These are phyloP conservation scores for Fomes fomentarius DNA, from an alignment of 1,284 basidiomycete species.

Conservation along the genomic window DNA sequence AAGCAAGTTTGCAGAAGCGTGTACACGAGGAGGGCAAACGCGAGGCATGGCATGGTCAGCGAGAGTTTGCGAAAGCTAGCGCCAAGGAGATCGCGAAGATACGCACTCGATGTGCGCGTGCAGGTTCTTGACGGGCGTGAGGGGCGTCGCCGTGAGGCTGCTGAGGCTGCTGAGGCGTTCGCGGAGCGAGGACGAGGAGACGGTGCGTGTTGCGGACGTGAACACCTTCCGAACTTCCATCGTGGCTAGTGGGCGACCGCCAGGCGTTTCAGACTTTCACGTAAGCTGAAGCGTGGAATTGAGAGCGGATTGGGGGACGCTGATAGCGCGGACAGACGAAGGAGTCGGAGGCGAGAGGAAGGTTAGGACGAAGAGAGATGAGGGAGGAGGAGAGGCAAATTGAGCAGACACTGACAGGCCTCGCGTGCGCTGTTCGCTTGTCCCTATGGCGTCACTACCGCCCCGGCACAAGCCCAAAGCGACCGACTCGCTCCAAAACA, in stretches of 20 bases:
- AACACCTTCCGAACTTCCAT: slow-evolving; percentile 37
- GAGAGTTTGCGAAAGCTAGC: slow-evolving; percentile 1
- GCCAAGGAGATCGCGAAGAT: background rate
- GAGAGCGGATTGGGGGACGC: background rate
- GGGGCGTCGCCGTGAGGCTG: slow-evolving; percentile 50
- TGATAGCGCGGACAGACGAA: background rate
- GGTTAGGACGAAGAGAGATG: background rate
- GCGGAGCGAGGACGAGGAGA: slow-evolving; percentile 46
- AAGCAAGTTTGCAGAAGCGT: background rate
- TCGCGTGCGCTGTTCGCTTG: background rate
- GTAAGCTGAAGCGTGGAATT: background rate
- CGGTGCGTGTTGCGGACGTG: slow-evolving; percentile 34
- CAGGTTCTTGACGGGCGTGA: slow-evolving; percentile 62
- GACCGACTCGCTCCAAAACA: background rate
- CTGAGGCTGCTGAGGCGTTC: slow-evolving; percentile 63
- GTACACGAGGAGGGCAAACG: background rate
- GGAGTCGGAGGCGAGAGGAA: background rate
- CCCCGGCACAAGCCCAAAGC: background rate
- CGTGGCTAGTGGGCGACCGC: background rate
- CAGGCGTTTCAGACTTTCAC: background rate
- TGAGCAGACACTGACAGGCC: no score
- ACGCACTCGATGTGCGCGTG: slow-evolving; percentile 72
- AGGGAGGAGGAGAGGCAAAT: background rate
- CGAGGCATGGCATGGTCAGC: background rate
- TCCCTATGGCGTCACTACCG: slow-evolving; percentile 20